phyloP scores from a whole-genome alignment of 805 yeast genomes.

The Sungouiozyma ichnusensis region DNA sequence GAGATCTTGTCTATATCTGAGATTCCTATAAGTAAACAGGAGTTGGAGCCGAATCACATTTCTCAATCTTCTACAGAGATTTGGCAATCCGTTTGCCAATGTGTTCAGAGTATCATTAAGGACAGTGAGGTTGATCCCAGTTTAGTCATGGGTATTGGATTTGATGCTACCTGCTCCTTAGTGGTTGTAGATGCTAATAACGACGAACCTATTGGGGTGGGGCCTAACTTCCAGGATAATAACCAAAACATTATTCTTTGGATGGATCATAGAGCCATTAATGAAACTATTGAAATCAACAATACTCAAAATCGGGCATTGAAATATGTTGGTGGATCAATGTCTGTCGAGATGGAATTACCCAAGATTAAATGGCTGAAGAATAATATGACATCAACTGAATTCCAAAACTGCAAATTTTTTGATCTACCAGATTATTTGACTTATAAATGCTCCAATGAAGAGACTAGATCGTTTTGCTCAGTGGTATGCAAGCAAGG shows the following conservation, averaged over 20 bases:
- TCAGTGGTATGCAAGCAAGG: conserved; percentile 96
- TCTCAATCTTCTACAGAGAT: conserved; percentile 87
- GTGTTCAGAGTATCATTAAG: conserved; percentile 63
- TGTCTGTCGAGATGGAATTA: conserved; percentile 97
- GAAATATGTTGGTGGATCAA: conserved; percentile 90
- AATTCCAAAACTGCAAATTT: conserved; percentile 57
- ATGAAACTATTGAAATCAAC: conserved; percentile 73
- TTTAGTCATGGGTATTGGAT: conserved; percentile 77
- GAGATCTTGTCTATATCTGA: conserved; percentile 71
- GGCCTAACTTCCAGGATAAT: conserved; percentile 70
- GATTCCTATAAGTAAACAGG: conserved; percentile 67
- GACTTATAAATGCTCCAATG: conserved; percentile 83
- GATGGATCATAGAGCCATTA: conserved; percentile 96
- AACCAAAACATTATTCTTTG: conserved; percentile 82
- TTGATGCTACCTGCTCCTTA: conserved; percentile 94
- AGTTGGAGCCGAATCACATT: conserved; percentile 59
- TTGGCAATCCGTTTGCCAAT: conserved; percentile 78
- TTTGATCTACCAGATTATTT: conserved; percentile 88
- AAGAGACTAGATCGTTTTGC: conserved; percentile 79
- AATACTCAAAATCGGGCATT: conserved; percentile 68
- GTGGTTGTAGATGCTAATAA: conserved; percentile 61
- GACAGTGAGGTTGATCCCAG: conserved; percentile 65
- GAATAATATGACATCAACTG: conserved; percentile 57
- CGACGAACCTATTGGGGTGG: conserved; percentile 74
- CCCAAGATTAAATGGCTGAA: conserved; percentile 97